Conservation (phyloP, 768 basidiomycete genomes). For the Termitomyces sp. region DNA sequence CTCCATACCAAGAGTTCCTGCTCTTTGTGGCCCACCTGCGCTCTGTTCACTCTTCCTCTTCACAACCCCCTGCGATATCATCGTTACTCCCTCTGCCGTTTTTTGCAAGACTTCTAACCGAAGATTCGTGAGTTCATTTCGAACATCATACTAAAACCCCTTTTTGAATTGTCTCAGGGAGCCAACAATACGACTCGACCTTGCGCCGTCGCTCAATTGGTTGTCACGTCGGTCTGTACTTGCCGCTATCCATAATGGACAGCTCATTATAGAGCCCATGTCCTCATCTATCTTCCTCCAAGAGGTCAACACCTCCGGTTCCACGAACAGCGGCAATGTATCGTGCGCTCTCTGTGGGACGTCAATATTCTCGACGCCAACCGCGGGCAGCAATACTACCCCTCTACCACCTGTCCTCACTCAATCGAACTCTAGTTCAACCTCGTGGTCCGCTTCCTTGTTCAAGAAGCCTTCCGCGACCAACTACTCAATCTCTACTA, state of each 20-base stretch:
- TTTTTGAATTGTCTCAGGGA: conserved; percentile 52
- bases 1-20: conserved; percentile 79
- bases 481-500: conserved; percentile 27
- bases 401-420: conserved; percentile 31
- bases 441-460: conserved; percentile 55
- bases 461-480: conserved; percentile 49
- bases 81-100: conserved; percentile 80
- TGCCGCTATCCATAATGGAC: conserved; percentile 82
- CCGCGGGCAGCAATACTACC: conserved; percentile 23
- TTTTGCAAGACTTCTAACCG: conserved; percentile 66
- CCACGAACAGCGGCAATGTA: conserved; percentile 48
- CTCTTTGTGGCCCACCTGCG: conserved; percentile 78
- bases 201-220: conserved; percentile 94
- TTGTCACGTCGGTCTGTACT: conserved; percentile 84
- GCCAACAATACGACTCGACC: conserved; percentile 87
- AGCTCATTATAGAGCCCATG: conserved; percentile 87
- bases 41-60: conserved; percentile 58
- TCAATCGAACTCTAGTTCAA: conserved; percentile 31
- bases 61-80: conserved; percentile 63
- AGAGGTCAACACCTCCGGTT: conserved; percentile 50
- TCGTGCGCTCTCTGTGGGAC: conserved; percentile 81
- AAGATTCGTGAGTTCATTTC: conserved; percentile 74
- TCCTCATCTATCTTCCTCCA: conserved; percentile 57
- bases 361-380: conserved; percentile 43
- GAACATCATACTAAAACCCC: conserved; percentile 13